phyloP scores from a whole-genome alignment of 345 rosid genomes.

The Tarenaya hassleriana region DNA sequence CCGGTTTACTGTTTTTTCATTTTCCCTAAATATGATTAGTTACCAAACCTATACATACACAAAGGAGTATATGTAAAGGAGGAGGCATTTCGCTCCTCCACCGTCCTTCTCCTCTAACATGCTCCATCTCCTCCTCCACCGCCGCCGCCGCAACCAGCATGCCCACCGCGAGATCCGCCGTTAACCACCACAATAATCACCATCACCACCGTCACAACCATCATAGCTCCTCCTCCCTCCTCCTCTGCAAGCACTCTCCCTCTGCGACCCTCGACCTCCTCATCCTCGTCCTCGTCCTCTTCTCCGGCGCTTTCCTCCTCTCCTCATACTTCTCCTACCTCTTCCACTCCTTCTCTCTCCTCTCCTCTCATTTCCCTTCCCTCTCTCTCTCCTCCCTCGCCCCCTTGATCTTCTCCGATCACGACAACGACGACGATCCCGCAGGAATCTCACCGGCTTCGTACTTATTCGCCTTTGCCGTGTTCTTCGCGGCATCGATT shows the following conservation, averaged over 20 bases:
- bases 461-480: slow-evolving; percentile 50
- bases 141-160: slow-evolving; percentile 24
- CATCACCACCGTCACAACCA: slow-evolving; percentile 16
- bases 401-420: slow-evolving; percentile 21
- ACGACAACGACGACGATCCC: slow-evolving; percentile 12
- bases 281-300: slow-evolving; percentile 64
- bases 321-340: slow-evolving; percentile 81
- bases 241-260: slow-evolving; percentile 72
- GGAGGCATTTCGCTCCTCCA: slow-evolving; percentile 6
- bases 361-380: slow-evolving; percentile 46
- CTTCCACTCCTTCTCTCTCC: slow-evolving; percentile 67
- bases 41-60: slow-evolving; percentile 8
- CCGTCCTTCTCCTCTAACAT: slow-evolving; percentile 39
- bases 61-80: slow-evolving; percentile 10
- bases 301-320: slow-evolving; percentile 70
- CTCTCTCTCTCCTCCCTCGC: slow-evolving; percentile 28
- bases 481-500: slow-evolving; percentile 41
- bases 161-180: slow-evolving; percentile 26
- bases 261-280: slow-evolving; percentile 83
- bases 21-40: too few relatives aligned
- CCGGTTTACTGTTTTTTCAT: too few relatives aligned
- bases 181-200: slow-evolving; percentile 16
- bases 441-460: slow-evolving; percentile 32
- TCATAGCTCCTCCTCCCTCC: slow-evolving; percentile 27
- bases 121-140: slow-evolving; percentile 32